phyloP scores from a whole-genome alignment of 495 filamentous ascomycete genomes.

The Bombardia bombarda region DNA sequence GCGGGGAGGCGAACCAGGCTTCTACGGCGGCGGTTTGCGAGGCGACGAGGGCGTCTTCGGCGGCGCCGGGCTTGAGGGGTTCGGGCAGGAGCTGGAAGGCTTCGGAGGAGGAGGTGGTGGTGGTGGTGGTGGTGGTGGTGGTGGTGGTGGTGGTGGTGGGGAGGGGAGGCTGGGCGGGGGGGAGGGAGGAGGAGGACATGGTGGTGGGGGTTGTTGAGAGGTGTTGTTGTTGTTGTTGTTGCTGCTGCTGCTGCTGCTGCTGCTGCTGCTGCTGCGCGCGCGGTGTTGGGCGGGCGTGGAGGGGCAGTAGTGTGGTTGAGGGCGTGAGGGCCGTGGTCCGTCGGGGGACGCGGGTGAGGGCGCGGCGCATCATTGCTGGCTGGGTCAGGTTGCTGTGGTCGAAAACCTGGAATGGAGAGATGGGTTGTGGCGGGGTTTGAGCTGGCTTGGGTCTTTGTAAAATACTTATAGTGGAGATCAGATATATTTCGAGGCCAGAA shows the following conservation, averaged over 20 bases:
- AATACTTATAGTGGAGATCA: too few relatives aligned
- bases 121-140: too few relatives aligned
- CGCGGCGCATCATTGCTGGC: constrained; percentile 26
- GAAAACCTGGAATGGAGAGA: too few relatives aligned
- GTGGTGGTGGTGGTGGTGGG: constrained; percentile 43
- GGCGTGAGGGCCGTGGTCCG: constrained; percentile 10
- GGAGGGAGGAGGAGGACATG: constrained; percentile 17
- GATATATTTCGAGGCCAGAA: too few relatives aligned
- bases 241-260: too few relatives aligned
- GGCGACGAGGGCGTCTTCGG: constrained; percentile 76
- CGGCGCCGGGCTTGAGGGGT: constrained; percentile 58
- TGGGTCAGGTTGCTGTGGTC: too few relatives aligned
- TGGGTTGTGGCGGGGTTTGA: background rate
- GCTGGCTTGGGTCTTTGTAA: too few relatives aligned
- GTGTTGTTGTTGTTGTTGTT: constrained; percentile 3
- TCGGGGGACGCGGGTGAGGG: constrained; percentile 15
- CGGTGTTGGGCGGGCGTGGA: too few relatives aligned
- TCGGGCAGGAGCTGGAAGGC: constrained; percentile 74
- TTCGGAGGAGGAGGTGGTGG: constrained; percentile 54
- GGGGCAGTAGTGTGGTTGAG: constrained; percentile 10
- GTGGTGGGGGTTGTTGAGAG: constrained; percentile 15
- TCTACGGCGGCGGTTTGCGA: constrained; percentile 75
- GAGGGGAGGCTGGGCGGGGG: constrained; percentile 19
- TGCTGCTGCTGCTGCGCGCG: too few relatives aligned
- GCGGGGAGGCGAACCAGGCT: constrained; percentile 76